phyloP scores from a whole-genome alignment of 1,284 basidiomycete genomes.

The Sparassis latifolia region DNA sequence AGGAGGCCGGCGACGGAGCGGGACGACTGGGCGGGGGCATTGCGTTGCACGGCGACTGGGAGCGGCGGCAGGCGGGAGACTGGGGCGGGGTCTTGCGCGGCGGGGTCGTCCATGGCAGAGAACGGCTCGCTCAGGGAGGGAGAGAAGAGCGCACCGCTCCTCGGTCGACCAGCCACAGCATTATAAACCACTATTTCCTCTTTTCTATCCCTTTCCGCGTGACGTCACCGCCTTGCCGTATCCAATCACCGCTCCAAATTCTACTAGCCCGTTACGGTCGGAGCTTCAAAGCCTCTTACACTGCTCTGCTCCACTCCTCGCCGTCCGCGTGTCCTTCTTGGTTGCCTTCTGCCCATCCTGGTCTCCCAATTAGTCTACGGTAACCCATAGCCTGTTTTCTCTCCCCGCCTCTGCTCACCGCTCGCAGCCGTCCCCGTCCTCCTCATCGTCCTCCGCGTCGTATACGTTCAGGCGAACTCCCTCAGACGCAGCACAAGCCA shows the following conservation, averaged over 20 bases:
- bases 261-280: not conserved
- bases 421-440: conserved; percentile 21
- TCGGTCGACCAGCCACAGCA: not conserved
- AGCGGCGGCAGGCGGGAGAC: conserved; percentile 3
- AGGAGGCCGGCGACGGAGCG: conserved; percentile 35
- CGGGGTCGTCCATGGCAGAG: conserved; percentile 8
- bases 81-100: not conserved
- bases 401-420: conserved; percentile 6
- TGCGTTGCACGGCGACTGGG: not conserved
- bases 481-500: conserved; percentile 12
- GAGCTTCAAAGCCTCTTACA: not conserved
- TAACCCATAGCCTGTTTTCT: conserved; percentile 6
- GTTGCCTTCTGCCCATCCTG: conserved; percentile 13
- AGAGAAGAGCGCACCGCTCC: not conserved
- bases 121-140: conserved; percentile 11
- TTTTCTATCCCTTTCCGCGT: not conserved
- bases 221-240: conserved; percentile 1
- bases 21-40: conserved; percentile 5
- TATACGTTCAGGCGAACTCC: conserved; percentile 23
- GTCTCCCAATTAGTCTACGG: conserved; percentile 22
- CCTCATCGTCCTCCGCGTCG: conserved; percentile 27
- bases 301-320: not conserved
- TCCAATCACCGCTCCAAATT: not conserved
- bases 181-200: no score
- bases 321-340: no score